Conservation (phyloP, 2,329 filamentous ascomycete genomes). For the Aspergillus brasiliensis region DNA sequence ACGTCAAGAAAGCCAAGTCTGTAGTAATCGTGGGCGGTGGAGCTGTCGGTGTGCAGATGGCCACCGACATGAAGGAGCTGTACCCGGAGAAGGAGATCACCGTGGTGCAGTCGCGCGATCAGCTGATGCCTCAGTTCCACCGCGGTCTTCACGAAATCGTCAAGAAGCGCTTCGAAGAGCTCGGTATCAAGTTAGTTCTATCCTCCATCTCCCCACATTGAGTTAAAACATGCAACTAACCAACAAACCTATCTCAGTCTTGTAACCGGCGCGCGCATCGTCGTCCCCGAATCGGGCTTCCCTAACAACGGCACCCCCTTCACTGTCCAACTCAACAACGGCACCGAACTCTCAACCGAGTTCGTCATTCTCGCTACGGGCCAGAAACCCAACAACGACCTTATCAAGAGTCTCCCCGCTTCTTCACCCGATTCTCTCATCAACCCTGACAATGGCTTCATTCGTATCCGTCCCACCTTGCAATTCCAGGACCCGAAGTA, state of each 20-base stretch:
- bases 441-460: constrained; percentile 38
- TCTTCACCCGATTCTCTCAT: constrained; percentile 26
- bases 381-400: constrained; percentile 50
- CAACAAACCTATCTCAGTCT: constrained; percentile 16
- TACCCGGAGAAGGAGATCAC: constrained; percentile 52
- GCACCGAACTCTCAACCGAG: constrained; percentile 35
- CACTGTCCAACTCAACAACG: constrained; percentile 34
- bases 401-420: constrained; percentile 38
- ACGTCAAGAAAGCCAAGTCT: constrained; percentile 31
- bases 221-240: neutral
- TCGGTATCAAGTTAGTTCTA: constrained; percentile 29
- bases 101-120: constrained; percentile 50
- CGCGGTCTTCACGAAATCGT: constrained; percentile 32
- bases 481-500: constrained; percentile 36
- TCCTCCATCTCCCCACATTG: no score
- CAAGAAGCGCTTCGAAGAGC: constrained; percentile 35
- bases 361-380: constrained; percentile 52
- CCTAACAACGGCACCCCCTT: constrained; percentile 28
- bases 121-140: constrained; percentile 40
- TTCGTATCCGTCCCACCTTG: constrained; percentile 37
- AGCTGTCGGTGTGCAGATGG: constrained; percentile 55
- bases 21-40: constrained; percentile 50
- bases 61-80: constrained; percentile 51
- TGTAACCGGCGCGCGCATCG: constrained; percentile 33
- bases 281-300: constrained; percentile 30